Percentiles rank a stretch among this genome's conserved stretches.
Conservation (phyloP, 148 eudicot genomes). For the Beta vulgaris region DNA sequence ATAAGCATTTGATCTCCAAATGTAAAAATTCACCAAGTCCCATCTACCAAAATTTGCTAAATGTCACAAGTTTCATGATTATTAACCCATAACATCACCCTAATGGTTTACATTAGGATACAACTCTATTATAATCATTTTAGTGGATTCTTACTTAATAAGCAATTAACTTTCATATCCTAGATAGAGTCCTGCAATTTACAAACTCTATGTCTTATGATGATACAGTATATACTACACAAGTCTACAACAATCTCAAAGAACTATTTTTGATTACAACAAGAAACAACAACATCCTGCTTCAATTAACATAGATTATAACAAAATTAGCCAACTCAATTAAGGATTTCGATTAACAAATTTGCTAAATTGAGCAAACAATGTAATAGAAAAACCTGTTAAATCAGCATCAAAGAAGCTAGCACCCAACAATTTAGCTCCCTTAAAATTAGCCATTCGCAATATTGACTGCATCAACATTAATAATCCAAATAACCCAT, state of each 20-base stretch:
- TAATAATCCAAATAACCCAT: background rate
- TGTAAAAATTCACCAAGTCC: background rate
- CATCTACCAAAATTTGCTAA: background rate
- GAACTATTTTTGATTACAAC: background rate
- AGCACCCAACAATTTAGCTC: conserved; percentile 85
- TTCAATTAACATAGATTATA: background rate
- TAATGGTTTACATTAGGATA: too few relatives aligned
- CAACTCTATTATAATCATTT: too few relatives aligned
- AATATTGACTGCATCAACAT: conserved; percentile 62
- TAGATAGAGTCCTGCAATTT: background rate
- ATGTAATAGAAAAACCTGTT: conserved; percentile 52
- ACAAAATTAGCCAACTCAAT: too few relatives aligned
- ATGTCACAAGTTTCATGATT: background rate
- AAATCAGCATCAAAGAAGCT: conserved; percentile 99
- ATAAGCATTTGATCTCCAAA: too few relatives aligned
- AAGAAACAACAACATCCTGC: background rate
- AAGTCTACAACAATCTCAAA: background rate
- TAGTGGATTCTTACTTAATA: too few relatives aligned
- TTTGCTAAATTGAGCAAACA: background rate
- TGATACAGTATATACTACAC: background rate
- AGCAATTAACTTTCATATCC: background rate
- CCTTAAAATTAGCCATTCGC: conserved; percentile 87
- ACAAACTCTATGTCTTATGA: background rate
- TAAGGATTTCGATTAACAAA: background rate
- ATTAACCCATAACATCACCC: too few relatives aligned